Evolutionary conservation across 306 rosid species (phyloP).

Genomic region (Malus orientalis): DNA sequence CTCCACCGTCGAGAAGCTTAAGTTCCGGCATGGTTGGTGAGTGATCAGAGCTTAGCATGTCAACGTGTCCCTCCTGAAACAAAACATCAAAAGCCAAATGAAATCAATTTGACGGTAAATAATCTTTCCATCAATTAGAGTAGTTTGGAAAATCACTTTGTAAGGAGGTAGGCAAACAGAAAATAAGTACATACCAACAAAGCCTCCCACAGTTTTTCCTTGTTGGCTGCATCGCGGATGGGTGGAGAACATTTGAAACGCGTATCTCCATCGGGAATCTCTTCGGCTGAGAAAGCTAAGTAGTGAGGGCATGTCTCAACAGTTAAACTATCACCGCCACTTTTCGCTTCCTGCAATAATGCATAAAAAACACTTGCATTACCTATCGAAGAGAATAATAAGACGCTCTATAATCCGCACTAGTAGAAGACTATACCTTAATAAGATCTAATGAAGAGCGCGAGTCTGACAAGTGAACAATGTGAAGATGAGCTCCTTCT

Average conservation of each 20-base stretch:
- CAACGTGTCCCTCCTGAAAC: conserved; percentile 73
- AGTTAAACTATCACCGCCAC: conserved; percentile 63
- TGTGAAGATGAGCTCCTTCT: conserved; percentile 92
- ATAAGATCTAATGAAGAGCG: conserved; percentile 70
- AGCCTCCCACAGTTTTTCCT: conserved; percentile 75
- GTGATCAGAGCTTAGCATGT: conserved; percentile 82
- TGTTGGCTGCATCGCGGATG: conserved; percentile 67
- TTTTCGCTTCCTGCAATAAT: conserved; percentile 65
- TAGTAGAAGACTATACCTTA: conserved; percentile 38
- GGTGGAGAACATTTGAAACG: conserved; percentile 96
- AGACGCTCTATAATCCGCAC: neutral
- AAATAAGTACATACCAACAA: conserved; percentile 39
- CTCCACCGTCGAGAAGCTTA: conserved; percentile 73
- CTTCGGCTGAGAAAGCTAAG: conserved; percentile 75
- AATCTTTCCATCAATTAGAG: neutral
- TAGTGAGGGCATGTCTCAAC: conserved; percentile 94
- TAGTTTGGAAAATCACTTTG: too few species aligned
- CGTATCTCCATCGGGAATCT: conserved; percentile 71
- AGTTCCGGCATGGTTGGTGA: conserved; percentile 84
- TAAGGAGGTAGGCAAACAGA: neutral
- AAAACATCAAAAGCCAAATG: conserved; percentile 2
- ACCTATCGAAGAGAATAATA: neutral
- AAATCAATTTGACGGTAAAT: neutral
- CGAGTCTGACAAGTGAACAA: conserved; percentile 92
- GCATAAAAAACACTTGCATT: neutral